Base-by-base conservation (phyloP, 352 stramenopile species). In the Hyaloperonospora arabidopsidis region DNA sequence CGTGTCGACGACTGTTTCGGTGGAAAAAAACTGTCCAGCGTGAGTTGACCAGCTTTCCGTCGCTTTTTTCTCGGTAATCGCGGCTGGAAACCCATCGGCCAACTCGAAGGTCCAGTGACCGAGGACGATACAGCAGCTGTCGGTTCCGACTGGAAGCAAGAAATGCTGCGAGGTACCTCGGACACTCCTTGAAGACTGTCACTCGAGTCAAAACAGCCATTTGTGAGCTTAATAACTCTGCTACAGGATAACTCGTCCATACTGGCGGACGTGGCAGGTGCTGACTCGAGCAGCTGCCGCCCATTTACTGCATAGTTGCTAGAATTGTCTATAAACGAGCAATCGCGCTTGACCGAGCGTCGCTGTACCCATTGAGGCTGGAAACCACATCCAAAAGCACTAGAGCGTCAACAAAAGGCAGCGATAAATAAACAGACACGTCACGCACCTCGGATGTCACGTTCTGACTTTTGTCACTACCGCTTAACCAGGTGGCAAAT, bases 321-420 rank as follows among this genome's bases (percentile, higher is more conserved):
- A 12, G 40, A 58, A 39, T 51, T 62, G 28, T 82, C 76, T 23
- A 84, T 55, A 44, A 86, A 79, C 12, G 72, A 79, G 49, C 70
- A 77, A 54, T 86, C 73, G 28, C 76, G 68, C 57, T 86, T 86
- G 3, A 84, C 54, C 7, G 73, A 86, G 29, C 72, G 63, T 19
- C 76, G 76, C 57, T 79, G 63, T 36, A 51, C 67, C 70, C 68
- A 82, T 54, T 72, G 17, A 19, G 47, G 48, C 65, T 69, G 49
- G 36, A 12, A 23, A 45, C 2, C 22, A 46, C 21, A 49, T n/a
- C 13, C 1, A 49, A 23, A n/a, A 21, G 21, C 14, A 12, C 10
- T 35, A 39, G 29, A 21, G 51, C 28, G 19, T 43, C 19, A 21
- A 54, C 38, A 15, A 8, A 13, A 23, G 17, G 2, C 11, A 49